Percentiles rank a stretch among this genome's conserved stretches.
These are phyloP conservation scores for Fraxinus albicans DNA, from an alignment of 305 asterid genomes.

Conservation along the genomic window DNA sequence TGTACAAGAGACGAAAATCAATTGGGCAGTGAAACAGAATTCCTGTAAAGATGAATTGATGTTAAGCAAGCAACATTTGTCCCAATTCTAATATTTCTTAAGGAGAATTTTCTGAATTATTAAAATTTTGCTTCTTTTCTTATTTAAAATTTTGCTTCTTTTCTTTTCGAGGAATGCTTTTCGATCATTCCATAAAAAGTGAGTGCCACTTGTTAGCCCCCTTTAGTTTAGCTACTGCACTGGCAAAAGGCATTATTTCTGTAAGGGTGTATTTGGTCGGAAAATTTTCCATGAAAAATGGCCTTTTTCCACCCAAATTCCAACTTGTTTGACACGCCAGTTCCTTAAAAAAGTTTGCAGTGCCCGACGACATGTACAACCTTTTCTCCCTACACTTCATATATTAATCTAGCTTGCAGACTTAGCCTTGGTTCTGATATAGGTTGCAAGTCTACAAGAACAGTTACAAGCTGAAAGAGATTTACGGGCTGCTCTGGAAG, in stretches of 20 bases:
- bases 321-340: not conserved
- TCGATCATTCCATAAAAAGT: not conserved
- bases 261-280: not conserved
- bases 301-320: no score
- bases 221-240: not conserved
- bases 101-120: no score
- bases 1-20: not conserved
- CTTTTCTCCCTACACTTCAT: not conserved
- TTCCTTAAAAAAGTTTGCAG: not conserved
- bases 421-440: slow-evolving; percentile 20
- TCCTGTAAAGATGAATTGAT: no score
- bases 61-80: no score
- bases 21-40: no score
- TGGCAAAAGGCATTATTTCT: not conserved
- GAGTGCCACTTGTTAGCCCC: not conserved
- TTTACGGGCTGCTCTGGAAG: slow-evolving; percentile 90
- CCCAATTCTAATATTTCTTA: no score
- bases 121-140: not conserved
- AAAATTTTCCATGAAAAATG: no score
- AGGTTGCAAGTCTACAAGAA: slow-evolving; percentile 96
- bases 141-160: not conserved
- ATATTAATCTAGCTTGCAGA: slow-evolving; percentile 5
- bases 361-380: not conserved
- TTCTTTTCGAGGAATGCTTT: not conserved
- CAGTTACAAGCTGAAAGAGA: slow-evolving; percentile 98